Evolutionary conservation across 495 filamentous ascomycete genomes (phyloP).

Genomic region (Lophium mytilinum): DNA sequence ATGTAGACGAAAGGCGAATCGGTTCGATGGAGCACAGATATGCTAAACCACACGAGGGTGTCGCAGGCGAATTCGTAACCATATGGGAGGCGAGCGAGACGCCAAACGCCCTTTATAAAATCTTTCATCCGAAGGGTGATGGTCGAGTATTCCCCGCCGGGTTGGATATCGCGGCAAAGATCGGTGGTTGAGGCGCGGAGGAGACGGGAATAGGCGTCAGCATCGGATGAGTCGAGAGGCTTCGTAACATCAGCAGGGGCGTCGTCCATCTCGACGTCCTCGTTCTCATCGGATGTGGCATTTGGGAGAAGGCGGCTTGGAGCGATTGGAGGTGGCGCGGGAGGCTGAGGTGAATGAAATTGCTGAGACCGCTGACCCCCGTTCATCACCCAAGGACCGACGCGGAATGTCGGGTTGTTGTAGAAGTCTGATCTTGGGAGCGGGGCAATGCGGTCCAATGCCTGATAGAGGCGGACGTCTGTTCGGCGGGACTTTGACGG

Average conservation of each 20-base stretch:
- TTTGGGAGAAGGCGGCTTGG: no score
- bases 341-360: no score
- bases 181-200: neutral
- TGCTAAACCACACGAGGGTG: neutral
- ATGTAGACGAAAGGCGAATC: neutral
- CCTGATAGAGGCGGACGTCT: no score
- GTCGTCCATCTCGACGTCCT: neutral
- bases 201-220: neutral
- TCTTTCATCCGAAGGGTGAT: neutral
- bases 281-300: neutral
- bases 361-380: no score
- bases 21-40: neutral
- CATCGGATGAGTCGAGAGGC: neutral
- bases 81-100: neutral
- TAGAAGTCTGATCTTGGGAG: no score
- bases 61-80: neutral
- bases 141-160: neutral
- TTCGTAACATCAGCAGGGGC: neutral
- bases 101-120: neutral
- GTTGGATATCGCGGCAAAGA: neutral
- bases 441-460: no score
- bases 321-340: no score
- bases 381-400: no score
- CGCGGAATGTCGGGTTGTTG: no score
- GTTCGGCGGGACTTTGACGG: no score